Base-by-base conservation (phyloP, 208 protist genomes). In the Leptomonas seymouri region DNA sequence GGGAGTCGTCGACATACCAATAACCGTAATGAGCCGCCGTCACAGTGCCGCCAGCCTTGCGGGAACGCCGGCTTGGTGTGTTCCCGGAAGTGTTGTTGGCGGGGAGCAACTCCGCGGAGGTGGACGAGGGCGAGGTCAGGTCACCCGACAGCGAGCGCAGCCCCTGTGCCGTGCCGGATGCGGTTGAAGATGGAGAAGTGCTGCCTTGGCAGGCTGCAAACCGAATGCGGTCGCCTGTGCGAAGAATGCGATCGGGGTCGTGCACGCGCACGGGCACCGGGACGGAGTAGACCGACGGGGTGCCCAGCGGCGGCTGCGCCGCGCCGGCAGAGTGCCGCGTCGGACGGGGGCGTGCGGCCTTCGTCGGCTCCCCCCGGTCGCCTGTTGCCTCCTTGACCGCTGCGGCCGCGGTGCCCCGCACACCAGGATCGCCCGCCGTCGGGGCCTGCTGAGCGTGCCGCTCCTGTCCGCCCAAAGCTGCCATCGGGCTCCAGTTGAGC, bases 1-100 rank as follows among this genome's bases (percentile, higher is more conserved):
- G 50, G 30, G 12, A 28, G 46, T 72, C 64, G 55, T 85, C 82
- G 18, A 85, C 60, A 50, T 85, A 83, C 82, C 82, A 88, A 65
- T 67, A 70, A 30, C 74, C 78, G 14, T 51, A 45, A 11, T 34
- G 55, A 14, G 23, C 21, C 27, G 57, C n/a, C 21, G 46, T 15
- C 41, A 50, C 20, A 14, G 30, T 54, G 15, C 42, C 39, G 28
- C 11, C 28, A 18, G 39, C 16, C 21, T 31, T 59, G 36, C 31
- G 28, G 8, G 54, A 21, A 45, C 54, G 54, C 9, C 18, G 54
- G 28, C 16, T 0, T 3, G 54, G 54, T 15, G 54, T 45, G 36
- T 21, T 27, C 31, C 31, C 54, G 5, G 54, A 34, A 3, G 54
- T 59, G 54, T 28, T 28, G 54, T 59, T 28, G 54, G 14, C 2